Percentiles rank a stretch among this genome's conserved stretches.
Evolutionary conservation across 1,284 basidiomycete species (phyloP).

Genomic region (Mycena citricolor): DNA sequence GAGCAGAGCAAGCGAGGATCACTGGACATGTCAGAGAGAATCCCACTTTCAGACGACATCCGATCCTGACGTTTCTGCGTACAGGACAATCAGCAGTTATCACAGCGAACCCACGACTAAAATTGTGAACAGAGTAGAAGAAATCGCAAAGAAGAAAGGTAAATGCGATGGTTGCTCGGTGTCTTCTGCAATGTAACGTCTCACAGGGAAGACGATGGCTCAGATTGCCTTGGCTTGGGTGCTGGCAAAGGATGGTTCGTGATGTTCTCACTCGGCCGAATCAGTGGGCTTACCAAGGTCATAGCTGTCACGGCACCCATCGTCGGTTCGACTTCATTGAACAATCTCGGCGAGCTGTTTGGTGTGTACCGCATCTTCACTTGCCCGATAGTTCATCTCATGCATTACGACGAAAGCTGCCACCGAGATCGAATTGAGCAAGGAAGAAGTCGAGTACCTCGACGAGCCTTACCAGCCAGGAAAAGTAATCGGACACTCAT

Average conservation of each 20-base stretch:
- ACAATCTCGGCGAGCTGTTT: conserved; percentile 51
- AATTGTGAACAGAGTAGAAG: conserved; percentile 40
- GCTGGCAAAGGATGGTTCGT: conserved; percentile 38
- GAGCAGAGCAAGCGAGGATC: conserved; percentile 32
- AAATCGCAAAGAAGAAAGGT: conserved; percentile 50
- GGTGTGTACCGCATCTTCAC: conserved; percentile 32
- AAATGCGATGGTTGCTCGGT: no score
- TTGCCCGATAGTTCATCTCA: conserved; percentile 1
- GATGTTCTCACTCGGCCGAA: background rate
- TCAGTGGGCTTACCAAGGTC: background rate
- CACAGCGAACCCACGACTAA: conserved; percentile 14
- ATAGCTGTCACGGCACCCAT: conserved; percentile 54
- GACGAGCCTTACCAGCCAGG: conserved; percentile 46
- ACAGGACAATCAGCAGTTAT: conserved; percentile 17
- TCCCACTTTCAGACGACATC: no score
- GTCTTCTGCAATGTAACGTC: no score
- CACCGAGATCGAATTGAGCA: conserved; percentile 43
- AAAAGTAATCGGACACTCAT: conserved; percentile 36
- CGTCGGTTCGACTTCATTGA: conserved; percentile 53
- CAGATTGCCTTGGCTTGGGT: conserved; percentile 63
- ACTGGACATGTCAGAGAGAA: conserved; percentile 26
- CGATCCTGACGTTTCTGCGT: background rate
- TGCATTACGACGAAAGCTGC: conserved; percentile 9
- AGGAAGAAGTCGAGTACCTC: conserved; percentile 53
- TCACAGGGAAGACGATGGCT: conserved; percentile 56